Base-by-base conservation (phyloP, 140 eudicot species). In the Stevia rebaudiana region DNA sequence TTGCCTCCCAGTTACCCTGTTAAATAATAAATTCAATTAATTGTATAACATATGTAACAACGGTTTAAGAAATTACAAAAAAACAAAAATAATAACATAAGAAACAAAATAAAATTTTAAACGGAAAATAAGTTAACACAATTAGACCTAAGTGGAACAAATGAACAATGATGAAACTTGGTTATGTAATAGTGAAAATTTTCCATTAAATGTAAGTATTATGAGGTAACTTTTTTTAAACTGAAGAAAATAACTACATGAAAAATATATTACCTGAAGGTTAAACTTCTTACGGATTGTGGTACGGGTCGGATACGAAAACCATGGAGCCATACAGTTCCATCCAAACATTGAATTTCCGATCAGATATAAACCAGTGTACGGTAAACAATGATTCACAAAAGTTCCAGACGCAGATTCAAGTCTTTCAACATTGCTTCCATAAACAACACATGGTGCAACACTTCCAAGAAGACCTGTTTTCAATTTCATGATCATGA, bases 381-480 rank as follows among this genome's bases (percentile, higher is more conserved):
- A 91, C 40, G 95, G 81, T 81, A 87, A 57, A 47, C 98, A 91
- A 77, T 91, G 98, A 72, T 83, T 87, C 17, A 92, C 74, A 76
- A 91, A 91, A 53, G 86, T 79, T 31, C 96, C 92, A 13, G 98
- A 86, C 5, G 85, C 72, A 16, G 89, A 82, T 47, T 87, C 98
- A 75, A 91, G 89, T 59, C 98, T 83, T 68, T 91, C 98, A 3
- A 61, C 96, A 71, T 81, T 91, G 79, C 82, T 75, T 79, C 96
- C 98, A 61, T 84, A 83, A 10, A 91, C 86, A 63, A 91, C 96
- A 81, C 98, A 91, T 16, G 98, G 98, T 30, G 98, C 98, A 61
- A 91, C 79, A 75, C 79, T 74, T 52, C 98, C 98, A 66, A 91
- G 85, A 56, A 91, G 79, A 74, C 98, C 98, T 91, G 83, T 47